These are phyloP conservation scores for Microsporum ferrugineum DNA, from an alignment of 2,329 filamentous ascomycete genomes.

Conservation along the genomic window DNA sequence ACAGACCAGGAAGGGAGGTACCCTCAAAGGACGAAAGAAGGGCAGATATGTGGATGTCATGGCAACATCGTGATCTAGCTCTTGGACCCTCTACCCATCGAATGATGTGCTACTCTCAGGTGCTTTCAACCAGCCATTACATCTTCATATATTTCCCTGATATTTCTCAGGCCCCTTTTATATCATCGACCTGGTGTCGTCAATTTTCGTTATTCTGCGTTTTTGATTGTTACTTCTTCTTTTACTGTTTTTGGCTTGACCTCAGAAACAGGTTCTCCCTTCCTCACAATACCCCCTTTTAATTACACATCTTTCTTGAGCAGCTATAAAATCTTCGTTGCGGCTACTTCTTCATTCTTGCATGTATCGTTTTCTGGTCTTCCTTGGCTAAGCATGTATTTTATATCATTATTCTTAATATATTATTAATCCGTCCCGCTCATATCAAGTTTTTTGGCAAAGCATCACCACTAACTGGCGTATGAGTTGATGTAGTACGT, in stretches of 20 bases:
- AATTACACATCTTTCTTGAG: background rate
- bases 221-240: background rate
- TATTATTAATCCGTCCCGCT: background rate
- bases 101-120: background rate
- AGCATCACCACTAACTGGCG: conserved; percentile 17
- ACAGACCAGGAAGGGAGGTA: conserved; percentile 52
- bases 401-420: conserved; percentile 1
- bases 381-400: conserved; percentile 2
- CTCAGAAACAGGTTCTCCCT: background rate
- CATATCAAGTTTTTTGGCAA: background rate
- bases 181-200: background rate
- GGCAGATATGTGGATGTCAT: conserved; percentile 93
- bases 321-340: background rate
- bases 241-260: background rate
- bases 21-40: conserved; percentile 64
- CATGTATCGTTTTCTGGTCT: background rate
- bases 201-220: background rate
- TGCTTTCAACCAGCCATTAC: background rate
- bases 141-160: background rate
- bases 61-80: conserved; percentile 43
- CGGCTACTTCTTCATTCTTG: background rate
- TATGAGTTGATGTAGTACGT: conserved; percentile 41
- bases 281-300: background rate
- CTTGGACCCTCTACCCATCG: background rate
- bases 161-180: background rate